Evolutionary conservation across 441 rosid species (phyloP).

Genomic region (Dalechampia spathulata): DNA sequence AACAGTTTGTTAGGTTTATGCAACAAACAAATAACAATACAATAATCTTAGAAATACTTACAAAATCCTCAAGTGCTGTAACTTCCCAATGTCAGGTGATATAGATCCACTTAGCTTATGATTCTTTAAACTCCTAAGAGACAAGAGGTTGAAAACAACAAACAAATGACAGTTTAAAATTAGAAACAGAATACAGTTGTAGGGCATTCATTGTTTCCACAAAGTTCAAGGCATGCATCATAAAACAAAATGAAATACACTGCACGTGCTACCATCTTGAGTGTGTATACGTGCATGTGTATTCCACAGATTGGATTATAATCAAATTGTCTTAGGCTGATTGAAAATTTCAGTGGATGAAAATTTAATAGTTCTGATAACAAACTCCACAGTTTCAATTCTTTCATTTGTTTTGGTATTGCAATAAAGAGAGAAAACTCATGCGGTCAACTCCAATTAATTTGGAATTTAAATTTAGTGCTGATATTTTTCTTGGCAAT

Average conservation of each 20-base stretch:
- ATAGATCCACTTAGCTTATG: conserved; percentile 64
- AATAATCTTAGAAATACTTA: conserved; percentile 31
- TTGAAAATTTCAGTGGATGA: not conserved
- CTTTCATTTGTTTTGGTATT: no score
- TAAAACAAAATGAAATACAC: no score
- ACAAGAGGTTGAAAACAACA: conserved; percentile 8
- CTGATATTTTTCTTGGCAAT: not conserved
- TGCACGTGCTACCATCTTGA: no score
- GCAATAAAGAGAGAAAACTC: no score
- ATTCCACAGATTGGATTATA: not conserved
- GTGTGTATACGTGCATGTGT: no score
- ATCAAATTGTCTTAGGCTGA: not conserved
- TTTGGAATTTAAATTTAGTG: no score
- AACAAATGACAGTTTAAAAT: not conserved
- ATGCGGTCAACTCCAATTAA: no score
- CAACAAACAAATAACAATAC: conserved; percentile 9
- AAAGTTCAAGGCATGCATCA: not conserved
- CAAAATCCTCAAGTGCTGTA: conserved; percentile 55
- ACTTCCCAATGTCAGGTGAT: conserved; percentile 70
- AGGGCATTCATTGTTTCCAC: not conserved
- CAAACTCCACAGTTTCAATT: no score
- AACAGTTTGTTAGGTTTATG: conserved; percentile 8
- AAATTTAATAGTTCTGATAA: not conserved
- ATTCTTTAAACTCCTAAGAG: conserved; percentile 62
- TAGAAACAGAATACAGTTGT: not conserved